Conservation (phyloP, 148 eudicot species). For the Spergularia marina region DNA sequence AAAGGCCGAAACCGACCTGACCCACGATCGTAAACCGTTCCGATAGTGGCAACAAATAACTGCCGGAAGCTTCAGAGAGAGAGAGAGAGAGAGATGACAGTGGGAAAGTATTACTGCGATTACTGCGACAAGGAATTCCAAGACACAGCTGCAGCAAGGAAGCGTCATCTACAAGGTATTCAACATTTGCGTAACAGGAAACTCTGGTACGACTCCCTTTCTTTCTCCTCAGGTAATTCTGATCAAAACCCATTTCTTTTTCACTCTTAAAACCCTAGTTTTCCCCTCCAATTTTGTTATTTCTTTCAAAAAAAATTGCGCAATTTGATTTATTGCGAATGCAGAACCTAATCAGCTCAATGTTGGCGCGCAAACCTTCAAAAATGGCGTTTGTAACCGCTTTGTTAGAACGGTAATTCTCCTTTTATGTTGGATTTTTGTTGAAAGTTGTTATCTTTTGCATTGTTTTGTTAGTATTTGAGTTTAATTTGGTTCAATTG, state of each 20-base stretch:
- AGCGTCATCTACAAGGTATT: constrained; percentile 72
- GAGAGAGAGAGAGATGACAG: constrained; percentile 34
- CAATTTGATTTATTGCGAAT: background rate
- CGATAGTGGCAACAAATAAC: too few species aligned
- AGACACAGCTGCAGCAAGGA: constrained; percentile 67
- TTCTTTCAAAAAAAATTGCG: background rate
- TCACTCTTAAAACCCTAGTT: background rate
- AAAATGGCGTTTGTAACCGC: constrained; percentile 68
- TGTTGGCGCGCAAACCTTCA: constrained; percentile 14
- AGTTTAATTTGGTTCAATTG: too few species aligned
- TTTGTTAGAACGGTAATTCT: constrained; percentile 62
- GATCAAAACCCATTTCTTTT: background rate
- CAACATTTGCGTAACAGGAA: constrained; percentile 68
- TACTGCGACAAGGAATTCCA: constrained; percentile 90
- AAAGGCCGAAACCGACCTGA: too few species aligned
- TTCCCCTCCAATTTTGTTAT: constrained; percentile 12
- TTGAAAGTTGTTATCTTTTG: too few species aligned
- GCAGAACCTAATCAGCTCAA: constrained; percentile 31
- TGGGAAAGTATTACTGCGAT: constrained; percentile 79
- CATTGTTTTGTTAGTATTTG: background rate
- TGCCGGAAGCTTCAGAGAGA: too few species aligned
- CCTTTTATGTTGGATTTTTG: background rate
- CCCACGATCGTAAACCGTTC: too few species aligned
- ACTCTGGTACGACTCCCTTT: constrained; percentile 63
- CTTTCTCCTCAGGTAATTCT: constrained; percentile 38